Evolutionary conservation across 495 filamentous ascomycete species (phyloP), one percentile per base, ranked within the genome.

Genomic region (Hypoxylon subgilvum): DNA sequence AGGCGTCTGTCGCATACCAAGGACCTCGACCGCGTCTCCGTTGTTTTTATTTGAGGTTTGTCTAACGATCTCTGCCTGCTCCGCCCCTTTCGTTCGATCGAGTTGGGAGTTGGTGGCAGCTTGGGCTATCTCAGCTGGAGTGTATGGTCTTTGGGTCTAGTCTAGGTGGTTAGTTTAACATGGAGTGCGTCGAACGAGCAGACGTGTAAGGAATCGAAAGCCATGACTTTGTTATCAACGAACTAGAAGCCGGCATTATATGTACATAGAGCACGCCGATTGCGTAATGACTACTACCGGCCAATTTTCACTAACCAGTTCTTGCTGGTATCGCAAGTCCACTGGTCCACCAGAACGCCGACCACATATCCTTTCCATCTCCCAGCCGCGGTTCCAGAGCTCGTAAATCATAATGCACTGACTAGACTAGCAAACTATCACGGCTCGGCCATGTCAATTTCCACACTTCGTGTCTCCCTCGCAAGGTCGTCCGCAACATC

Each of bases 401-500:
- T 41, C 36, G 28, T 53, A 42, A 52, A 38, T 52, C 47, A 9
- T 41, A 32, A 36, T 4, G 9, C 12, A 48, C 27, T 10, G 10
- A 10, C 27, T 5, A 30, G 27, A 30, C 5, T 30, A 48, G 9
- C 21, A 12, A 34, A 12, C n/a, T 35, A 19, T 22, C 13, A 32
- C 17, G 36, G 43, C 21, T 58, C 59, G 18, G 40, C 45, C 70
- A 81, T 74, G 50, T 75, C 76, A 27, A 65, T 72, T 50, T 83
- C 81, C 2, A 76, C 77, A 18, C 60, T 71, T 59, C 77, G 68
- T 32, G 76, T 75, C 68, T 82, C 81, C 32, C 58, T 63, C 10
- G 71, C 75, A 35, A 84, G 60, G 28, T 73, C 75, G 32, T 79
- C 80, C 3, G 79, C 74, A 14, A 79, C 67, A 23, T 54, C 69